phyloP scores from a whole-genome alignment of 305 asterid species.

The Fraxinus angustifolia region DNA sequence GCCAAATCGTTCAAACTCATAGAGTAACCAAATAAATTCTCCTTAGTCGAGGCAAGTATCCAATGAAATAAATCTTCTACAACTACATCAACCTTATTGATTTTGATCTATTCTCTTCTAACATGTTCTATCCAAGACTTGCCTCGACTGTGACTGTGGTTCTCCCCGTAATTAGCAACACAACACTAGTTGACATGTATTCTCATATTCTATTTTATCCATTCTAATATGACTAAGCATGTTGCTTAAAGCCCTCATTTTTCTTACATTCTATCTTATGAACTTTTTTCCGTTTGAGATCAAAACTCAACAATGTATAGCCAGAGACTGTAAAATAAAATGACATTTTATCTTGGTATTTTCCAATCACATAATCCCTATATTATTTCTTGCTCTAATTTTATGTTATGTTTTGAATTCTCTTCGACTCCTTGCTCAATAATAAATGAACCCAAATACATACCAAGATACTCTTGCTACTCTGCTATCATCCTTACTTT shows the following conservation, averaged over 20 bases:
- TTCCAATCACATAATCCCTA: too few species aligned
- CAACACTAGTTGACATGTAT: background rate
- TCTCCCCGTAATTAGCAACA: background rate
- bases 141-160: background rate
- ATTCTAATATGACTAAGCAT: background rate
- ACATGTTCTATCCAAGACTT: background rate
- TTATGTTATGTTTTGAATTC: too few species aligned
- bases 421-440: too few species aligned
- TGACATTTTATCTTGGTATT: too few species aligned
- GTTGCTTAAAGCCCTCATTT: background rate
- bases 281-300: background rate
- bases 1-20: conserved; percentile 1
- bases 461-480: too few species aligned
- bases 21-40: background rate
- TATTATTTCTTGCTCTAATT: too few species aligned
- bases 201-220: background rate
- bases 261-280: background rate
- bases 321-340: too few species aligned
- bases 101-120: background rate
- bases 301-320: background rate
- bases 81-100: too few species aligned
- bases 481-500: too few species aligned
- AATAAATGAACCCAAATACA: too few species aligned
- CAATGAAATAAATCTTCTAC: too few species aligned
- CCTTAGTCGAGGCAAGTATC: background rate